These are phyloP conservation scores for Fusarium burgessii DNA, from an alignment of 2,329 filamentous ascomycete genomes.

Conservation along the genomic window DNA sequence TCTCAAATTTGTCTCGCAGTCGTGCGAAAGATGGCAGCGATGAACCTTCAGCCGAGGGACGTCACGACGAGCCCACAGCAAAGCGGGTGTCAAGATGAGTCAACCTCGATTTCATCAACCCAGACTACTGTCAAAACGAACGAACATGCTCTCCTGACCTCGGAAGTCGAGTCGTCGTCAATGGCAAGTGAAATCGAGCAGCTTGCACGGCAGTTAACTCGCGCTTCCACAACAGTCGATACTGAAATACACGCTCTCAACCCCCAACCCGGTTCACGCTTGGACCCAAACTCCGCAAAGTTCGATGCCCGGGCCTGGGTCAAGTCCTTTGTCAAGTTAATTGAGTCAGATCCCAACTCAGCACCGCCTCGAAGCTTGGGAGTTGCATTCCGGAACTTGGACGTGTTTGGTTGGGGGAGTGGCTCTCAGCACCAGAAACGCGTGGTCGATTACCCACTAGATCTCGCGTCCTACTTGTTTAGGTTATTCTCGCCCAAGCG, in stretches of 20 bases:
- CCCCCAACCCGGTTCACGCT: neutral
- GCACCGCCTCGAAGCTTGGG: constrained; percentile 42
- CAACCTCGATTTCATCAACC: neutral
- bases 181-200: neutral
- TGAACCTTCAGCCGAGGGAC: neutral
- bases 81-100: neutral
- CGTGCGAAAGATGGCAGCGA: neutral
- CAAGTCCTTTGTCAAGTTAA: constrained; percentile 43
- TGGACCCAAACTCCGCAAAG: constrained; percentile 41
- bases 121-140: neutral
- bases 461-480: neutral
- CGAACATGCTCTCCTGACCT: neutral
- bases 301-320: constrained; percentile 46
- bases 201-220: neutral
- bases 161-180: neutral
- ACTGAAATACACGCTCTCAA: neutral
- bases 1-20: neutral
- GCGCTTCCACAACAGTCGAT: neutral
- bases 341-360: constrained; percentile 41
- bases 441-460: constrained; percentile 38
- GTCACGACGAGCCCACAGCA: neutral
- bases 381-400: constrained; percentile 44
- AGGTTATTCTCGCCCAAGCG: neutral
- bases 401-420: constrained; percentile 44
- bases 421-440: constrained; percentile 44